Base-by-base conservation (phyloP, 1,284 basidiomycete species). In the Leccinum proliferum region DNA sequence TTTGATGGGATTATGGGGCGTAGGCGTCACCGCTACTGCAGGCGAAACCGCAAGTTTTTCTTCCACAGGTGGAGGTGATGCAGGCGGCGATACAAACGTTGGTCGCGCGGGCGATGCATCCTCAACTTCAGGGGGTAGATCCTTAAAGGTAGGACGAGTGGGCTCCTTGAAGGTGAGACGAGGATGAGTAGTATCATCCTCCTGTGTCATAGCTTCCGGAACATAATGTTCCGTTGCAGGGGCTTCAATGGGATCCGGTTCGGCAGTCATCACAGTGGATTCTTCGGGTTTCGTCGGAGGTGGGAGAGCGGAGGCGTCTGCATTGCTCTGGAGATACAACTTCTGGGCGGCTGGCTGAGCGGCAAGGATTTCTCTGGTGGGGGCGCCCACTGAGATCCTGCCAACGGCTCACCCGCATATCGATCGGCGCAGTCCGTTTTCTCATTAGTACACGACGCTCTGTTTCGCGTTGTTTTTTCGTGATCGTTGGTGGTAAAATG, bases 401-500 rank as follows among this genome's bases (percentile, higher is more conserved):
- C 85, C 77, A 70, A 70, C 93, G 81, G 68, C 85, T 90, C 74
- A 93, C 82, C 57, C 94, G 87, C 86, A 95, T 89, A 76, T 98
- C 96, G 55, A 97, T 80, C 0, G 90, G 89, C 1, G 89, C 89
- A 1, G 95, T 96, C 59, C 93, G 89, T 72, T 96, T 96, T 55
- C 94, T 84, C 25, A 87, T 73, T 5, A 93, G 94, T 60, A 90
- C 80, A 63, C 86, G 88, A 57, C 93, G 87, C 67, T 93, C 92
- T 0, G 89, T 87, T 70, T 96, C 93, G 52, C 87, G 86, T 68
- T 90, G 91, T 80, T 96, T 96, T 72, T 86, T 87, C 58, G 84
- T 80, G 63, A 97, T 86, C 0, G 94, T 86, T 0, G 88, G 84
- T 0, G 95, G 94, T 61, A 98, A 80, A 61, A 97, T 83, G 4